Evolutionary conservation across 83 land plant species (phyloP).

Genomic region (Diphasiastrum complanatum): DNA sequence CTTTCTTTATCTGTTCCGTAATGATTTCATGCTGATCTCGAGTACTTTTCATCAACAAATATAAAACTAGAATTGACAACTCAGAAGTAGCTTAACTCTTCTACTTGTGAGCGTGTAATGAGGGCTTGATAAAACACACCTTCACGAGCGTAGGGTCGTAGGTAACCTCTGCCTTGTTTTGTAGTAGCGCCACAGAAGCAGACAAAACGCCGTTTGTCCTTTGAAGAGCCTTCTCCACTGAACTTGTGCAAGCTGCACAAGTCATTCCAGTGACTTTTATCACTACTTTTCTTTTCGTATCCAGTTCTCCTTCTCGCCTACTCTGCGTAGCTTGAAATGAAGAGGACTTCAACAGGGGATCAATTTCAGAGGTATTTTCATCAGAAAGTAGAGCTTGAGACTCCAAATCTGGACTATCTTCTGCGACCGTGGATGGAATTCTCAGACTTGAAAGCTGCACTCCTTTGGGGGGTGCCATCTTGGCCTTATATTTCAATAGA

Average conservation of each 20-base stretch:
- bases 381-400: too few relatives aligned
- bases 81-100: conserved; percentile 15
- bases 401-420: too few relatives aligned
- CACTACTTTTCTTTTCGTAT: conserved; percentile 33
- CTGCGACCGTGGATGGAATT: too few relatives aligned
- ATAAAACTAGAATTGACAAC: neutral
- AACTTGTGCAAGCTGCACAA: conserved; percentile 77
- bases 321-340: too few relatives aligned
- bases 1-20: neutral
- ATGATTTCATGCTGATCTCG: neutral
- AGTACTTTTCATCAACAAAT: neutral
- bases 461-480: too few relatives aligned
- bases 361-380: too few relatives aligned
- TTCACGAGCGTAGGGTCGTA: conserved; percentile 51
- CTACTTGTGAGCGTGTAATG: too few relatives aligned
- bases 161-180: conserved; percentile 69
- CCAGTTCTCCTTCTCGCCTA: too few relatives aligned
- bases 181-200: conserved; percentile 78
- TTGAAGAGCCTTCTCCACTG: conserved; percentile 67
- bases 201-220: conserved; percentile 43
- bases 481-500: too few relatives aligned
- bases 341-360: too few relatives aligned
- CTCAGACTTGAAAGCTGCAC: too few relatives aligned
- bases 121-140: conserved; percentile 31
- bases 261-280: conserved; percentile 83